Conservation (phyloP, 1,139 yeast species). For the Magnusiomyces magnusii region DNA sequence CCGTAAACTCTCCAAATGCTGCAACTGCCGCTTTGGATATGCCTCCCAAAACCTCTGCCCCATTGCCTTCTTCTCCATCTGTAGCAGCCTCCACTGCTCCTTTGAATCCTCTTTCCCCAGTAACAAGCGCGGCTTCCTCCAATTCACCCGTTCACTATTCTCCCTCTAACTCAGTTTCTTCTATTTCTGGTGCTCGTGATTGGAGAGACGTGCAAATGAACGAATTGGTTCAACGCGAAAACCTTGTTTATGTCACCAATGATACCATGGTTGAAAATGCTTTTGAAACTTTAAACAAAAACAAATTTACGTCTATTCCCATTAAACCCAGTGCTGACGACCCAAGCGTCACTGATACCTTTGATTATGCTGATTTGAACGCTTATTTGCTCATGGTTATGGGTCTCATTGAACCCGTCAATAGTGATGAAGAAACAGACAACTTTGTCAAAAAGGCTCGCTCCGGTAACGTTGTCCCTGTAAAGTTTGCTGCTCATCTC, state of each 20-base stretch:
- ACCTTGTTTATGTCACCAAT: constrained; percentile 60
- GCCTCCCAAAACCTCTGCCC: background rate
- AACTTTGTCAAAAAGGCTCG: constrained; percentile 32
- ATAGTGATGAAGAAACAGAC: constrained; percentile 25
- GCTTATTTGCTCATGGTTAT: constrained; percentile 70
- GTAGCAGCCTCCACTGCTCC: constrained; percentile 6
- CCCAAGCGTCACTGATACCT: constrained; percentile 61
- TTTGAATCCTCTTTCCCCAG: constrained; percentile 57
- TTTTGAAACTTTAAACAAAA: constrained; percentile 61
- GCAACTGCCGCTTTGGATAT: background rate
- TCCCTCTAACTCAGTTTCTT: constrained; percentile 21
- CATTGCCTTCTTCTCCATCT: background rate
- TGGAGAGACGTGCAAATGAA: constrained; percentile 69
- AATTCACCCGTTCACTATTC: constrained; percentile 9
- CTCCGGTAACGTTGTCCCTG: constrained; percentile 48
- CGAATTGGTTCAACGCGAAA: constrained; percentile 72
- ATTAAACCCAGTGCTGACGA: constrained; percentile 36
- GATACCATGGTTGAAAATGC: constrained; percentile 75
- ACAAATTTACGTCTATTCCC: constrained; percentile 80
- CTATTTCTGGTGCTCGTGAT: constrained; percentile 35
- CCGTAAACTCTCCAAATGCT: background rate
- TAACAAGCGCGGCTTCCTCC: constrained; percentile 38
- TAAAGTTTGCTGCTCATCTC: constrained; percentile 58
- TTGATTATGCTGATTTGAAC: constrained; percentile 87
- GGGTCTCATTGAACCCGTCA: constrained; percentile 43